Conservation (phyloP, 2,329 filamentous ascomycete species). For the Botrytis aclada region DNA sequence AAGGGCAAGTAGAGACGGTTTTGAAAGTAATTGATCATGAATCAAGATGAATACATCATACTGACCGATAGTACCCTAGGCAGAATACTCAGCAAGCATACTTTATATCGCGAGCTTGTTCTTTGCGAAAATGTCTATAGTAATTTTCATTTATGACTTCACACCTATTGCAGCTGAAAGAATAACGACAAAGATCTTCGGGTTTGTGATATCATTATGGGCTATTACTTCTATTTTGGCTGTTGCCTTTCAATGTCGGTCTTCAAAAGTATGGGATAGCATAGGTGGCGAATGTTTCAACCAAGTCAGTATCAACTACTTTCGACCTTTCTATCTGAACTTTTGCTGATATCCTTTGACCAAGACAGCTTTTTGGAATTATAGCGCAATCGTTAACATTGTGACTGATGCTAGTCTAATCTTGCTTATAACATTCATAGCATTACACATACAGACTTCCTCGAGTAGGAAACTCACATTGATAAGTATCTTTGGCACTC, state of each 20-base stretch:
- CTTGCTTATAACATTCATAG: slow-evolving; percentile 9
- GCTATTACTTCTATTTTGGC: slow-evolving; percentile 5
- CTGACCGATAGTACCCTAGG: neutral
- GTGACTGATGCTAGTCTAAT: slow-evolving; percentile 13
- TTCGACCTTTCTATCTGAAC: neutral
- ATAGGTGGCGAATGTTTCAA: slow-evolving; percentile 11
- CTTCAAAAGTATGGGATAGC: slow-evolving; percentile 12
- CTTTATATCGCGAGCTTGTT: slow-evolving; percentile 6
- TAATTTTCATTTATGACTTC: neutral
- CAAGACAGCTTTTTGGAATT: slow-evolving; percentile 17
- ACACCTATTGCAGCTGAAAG: slow-evolving; percentile 1
- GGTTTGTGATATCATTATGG: slow-evolving; percentile 13
- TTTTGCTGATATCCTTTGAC: neutral
- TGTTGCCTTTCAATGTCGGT: slow-evolving; percentile 10
- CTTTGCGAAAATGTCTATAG: slow-evolving; percentile 15
- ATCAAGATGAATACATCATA: neutral
- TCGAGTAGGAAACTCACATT: slow-evolving; percentile 4
- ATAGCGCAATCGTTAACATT: slow-evolving; percentile 11
- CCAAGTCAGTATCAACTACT: neutral
- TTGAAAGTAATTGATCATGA: slow-evolving; percentile 3
- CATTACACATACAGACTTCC: slow-evolving; percentile 7
- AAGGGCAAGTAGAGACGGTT: neutral
- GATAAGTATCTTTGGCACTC: slow-evolving; percentile 18
- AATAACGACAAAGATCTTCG: neutral
- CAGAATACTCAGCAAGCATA: slow-evolving; percentile 3